Evolutionary conservation across 495 filamentous ascomycete genomes (phyloP), one percentile per base, ranked within the genome.

Genomic region (Hypoxylon lenormandii): DNA sequence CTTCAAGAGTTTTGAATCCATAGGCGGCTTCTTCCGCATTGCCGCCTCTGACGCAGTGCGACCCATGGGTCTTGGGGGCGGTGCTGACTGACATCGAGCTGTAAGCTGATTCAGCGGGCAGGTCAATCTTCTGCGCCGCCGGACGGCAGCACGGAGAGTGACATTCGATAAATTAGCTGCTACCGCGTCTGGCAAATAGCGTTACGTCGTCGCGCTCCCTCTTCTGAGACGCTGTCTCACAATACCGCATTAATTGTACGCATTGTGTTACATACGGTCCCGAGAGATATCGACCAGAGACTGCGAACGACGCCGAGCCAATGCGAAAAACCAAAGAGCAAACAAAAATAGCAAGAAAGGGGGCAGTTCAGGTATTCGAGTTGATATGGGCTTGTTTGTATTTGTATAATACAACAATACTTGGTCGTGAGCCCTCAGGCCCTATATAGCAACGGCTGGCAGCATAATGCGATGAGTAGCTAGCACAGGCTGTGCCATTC

Each of bases 31-130:
- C 49, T 19, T 38, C 36, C 19, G 37, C 13, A 12, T 28, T n/a
- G 22, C 12, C 22, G 22, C 26, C 37, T 45, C 7, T 36, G 15
- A 54, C 23, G 12, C 38, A 42, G 38, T 30, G 4, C 26, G 21
- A 23, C 12, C 19, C 38, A 47, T 38, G 40, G 36, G 13, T 47
- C 51, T 51, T 22, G 10, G 10, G 13, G 52, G 45, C 47, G 23
- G 21, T 51, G 62, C 52, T 65, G 52, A 65, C 53, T 49, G 43
- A 30, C 11, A 15, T 36, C 15, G 30, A 30, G 36, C 23, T 18
- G 47, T 65, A 65, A 65, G 61, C 61, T 64, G 61, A 64, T 45
- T 64, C 36, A 64, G 51, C 60, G 43, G 16, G 16, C 11, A 43
- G 45, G 16, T 36, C 45, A 57, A 8, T 28, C 3, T 43, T 57